These are phyloP conservation scores for Penicillium salamii DNA, from an alignment of 495 filamentous ascomycete genomes.

Conservation along the genomic window DNA sequence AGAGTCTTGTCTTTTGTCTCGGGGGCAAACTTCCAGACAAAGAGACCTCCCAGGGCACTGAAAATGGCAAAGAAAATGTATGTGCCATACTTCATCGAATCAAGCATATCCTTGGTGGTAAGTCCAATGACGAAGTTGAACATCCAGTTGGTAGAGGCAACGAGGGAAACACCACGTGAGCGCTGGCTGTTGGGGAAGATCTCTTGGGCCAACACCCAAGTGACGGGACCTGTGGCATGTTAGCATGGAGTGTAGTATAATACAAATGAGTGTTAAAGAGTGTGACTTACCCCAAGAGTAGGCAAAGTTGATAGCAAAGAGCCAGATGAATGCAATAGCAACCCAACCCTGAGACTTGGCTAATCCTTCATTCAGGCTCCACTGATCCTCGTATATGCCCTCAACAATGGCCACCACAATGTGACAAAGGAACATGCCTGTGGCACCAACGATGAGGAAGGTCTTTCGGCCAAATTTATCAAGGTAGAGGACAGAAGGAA, in stretches of 20 bases:
- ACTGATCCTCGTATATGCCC: slow-evolving; percentile 33
- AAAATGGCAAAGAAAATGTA: slow-evolving; percentile 46
- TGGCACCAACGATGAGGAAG: slow-evolving; percentile 66
- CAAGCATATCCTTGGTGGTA: slow-evolving; percentile 40
- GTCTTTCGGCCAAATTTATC: slow-evolving; percentile 69
- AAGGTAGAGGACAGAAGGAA: slow-evolving; percentile 64
- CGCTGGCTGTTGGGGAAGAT: slow-evolving; percentile 43
- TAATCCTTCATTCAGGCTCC: slow-evolving; percentile 23
- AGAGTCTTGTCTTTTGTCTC: slow-evolving; percentile 58
- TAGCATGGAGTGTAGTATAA: not conserved
- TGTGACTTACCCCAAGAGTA: slow-evolving; percentile 35
- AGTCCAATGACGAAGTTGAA: slow-evolving; percentile 45
- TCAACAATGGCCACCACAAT: slow-evolving; percentile 40
- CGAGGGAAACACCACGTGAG: slow-evolving; percentile 37
- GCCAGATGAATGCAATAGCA: slow-evolving; percentile 40
- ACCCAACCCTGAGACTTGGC: slow-evolving; percentile 37
- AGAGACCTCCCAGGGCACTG: slow-evolving; percentile 45
- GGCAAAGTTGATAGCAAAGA: slow-evolving; percentile 42
- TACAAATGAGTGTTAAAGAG: too few species aligned
- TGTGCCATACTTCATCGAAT: slow-evolving; percentile 38
- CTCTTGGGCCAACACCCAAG: slow-evolving; percentile 41
- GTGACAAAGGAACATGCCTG: slow-evolving; percentile 62
- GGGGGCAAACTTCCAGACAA: slow-evolving; percentile 51
- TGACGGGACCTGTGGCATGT: slow-evolving; percentile 22
- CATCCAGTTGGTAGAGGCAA: slow-evolving; percentile 43